Evolutionary conservation across 2,329 filamentous ascomycete genomes (phyloP).

Genomic region (Penicillium sp.): DNA sequence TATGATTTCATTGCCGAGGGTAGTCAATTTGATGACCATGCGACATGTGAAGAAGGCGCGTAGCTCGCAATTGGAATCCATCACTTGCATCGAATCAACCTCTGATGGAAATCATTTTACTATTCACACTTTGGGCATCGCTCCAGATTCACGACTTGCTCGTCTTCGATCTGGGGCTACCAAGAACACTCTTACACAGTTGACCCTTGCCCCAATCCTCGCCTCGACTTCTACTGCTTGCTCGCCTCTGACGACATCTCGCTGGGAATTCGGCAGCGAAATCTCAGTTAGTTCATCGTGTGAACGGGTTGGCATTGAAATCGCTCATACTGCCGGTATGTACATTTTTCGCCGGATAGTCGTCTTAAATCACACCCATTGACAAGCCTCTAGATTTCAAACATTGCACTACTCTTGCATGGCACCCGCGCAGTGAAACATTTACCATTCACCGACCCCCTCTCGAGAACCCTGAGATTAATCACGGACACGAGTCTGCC

Average conservation of each 20-base stretch:
- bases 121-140: conserved; percentile 45
- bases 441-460: conserved; percentile 41
- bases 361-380: background rate
- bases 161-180: conserved; percentile 28
- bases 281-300: conserved; percentile 27
- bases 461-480: conserved; percentile 29
- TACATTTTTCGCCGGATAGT: background rate
- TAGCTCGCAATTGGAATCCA: conserved; percentile 35
- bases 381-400: conserved; percentile 19
- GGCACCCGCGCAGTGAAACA: conserved; percentile 39
- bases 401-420: conserved; percentile 40
- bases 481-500: conserved; percentile 36
- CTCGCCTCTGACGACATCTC: conserved; percentile 13
- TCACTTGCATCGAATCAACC: conserved; percentile 43
- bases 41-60: conserved; percentile 39
- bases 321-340: conserved; percentile 25
- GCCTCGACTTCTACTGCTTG: background rate
- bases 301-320: conserved; percentile 28
- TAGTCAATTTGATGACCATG: conserved; percentile 42
- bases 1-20: conserved; percentile 47
- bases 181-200: background rate
- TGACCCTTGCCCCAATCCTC: conserved; percentile 2
- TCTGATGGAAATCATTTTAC: conserved; percentile 31
- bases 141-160: conserved; percentile 26
- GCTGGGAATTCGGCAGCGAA: conserved; percentile 28